phyloP scores from a whole-genome alignment of 129 eudicot species.

The Saposhnikovia divaricata region DNA sequence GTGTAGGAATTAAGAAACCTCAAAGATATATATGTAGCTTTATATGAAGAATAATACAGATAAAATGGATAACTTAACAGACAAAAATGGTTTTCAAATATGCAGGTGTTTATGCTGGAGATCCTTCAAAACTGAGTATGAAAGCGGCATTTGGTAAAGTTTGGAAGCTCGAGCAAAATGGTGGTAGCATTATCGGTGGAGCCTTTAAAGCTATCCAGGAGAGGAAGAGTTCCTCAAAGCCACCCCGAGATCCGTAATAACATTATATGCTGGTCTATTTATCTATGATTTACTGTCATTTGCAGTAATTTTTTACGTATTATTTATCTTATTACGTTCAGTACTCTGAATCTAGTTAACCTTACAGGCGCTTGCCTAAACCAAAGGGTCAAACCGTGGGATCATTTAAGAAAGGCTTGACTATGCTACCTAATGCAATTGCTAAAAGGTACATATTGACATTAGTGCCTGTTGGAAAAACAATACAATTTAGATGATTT shows the following conservation, averaged over 20 bases:
- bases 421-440: conserved; percentile 76
- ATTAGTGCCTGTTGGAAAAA: neutral
- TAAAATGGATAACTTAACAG: neutral
- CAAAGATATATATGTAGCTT: neutral
- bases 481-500: neutral
- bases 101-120: conserved; percentile 95
- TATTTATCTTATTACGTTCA: neutral
- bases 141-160: conserved; percentile 97
- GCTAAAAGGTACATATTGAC: conserved; percentile 41
- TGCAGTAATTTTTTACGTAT: neutral
- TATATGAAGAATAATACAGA: neutral
- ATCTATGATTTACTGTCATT: neutral
- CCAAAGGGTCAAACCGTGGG: conserved; percentile 98
- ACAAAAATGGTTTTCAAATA: conserved; percentile 1
- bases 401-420: conserved; percentile 80
- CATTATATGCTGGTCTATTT: conserved; percentile 10
- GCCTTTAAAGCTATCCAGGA: conserved; percentile 67
- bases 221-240: conserved; percentile 44
- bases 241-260: conserved; percentile 83
- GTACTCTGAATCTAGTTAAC: conserved; percentile 6
- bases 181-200: conserved; percentile 90
- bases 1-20: neutral
- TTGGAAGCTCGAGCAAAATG: conserved; percentile 84
- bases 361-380: conserved; percentile 76
- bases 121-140: conserved; percentile 90